These are phyloP conservation scores for Aspergillus arachidicola DNA, from an alignment of 2,329 filamentous ascomycete species.

Conservation along the genomic window DNA sequence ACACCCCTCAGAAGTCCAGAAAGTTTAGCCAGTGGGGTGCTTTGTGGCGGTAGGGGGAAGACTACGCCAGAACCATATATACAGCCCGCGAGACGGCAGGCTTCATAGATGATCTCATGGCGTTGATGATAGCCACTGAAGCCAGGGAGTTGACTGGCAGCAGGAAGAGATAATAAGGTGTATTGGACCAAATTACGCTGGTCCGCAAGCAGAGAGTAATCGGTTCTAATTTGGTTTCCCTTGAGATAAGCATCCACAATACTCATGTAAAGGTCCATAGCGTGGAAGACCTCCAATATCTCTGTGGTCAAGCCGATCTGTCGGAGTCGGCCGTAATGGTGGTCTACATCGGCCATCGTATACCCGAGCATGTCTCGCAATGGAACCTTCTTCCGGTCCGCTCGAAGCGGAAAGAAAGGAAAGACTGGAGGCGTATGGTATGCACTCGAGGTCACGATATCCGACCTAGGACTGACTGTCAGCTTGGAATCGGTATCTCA, in stretches of 20 bases:
- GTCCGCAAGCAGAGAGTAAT: conserved; percentile 34
- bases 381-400: conserved; percentile 19
- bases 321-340: conserved; percentile 25
- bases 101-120: conserved; percentile 34
- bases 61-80: conserved; percentile 43
- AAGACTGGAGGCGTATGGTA: conserved; percentile 29
- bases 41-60: conserved; percentile 43
- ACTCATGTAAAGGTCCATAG: conserved; percentile 34
- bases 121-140: conserved; percentile 21
- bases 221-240: conserved; percentile 15
- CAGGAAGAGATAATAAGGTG: conserved; percentile 34
- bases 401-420: conserved; percentile 29
- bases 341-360: conserved; percentile 26
- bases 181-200: conserved; percentile 45
- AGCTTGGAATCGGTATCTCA: not conserved
- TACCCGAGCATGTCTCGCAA: conserved; percentile 32
- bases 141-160: conserved; percentile 24
- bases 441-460: conserved; percentile 29
- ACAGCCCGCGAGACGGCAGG: conserved; percentile 38
- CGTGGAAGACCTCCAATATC: conserved; percentile 35
- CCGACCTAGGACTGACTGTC: conserved; percentile 24
- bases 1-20: conserved; percentile 28
- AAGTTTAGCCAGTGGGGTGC: conserved; percentile 37
- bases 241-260: conserved; percentile 29
- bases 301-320: conserved; percentile 30